phyloP scores from a whole-genome alignment of 768 basidiomycete species.

The Mycena crocata region DNA sequence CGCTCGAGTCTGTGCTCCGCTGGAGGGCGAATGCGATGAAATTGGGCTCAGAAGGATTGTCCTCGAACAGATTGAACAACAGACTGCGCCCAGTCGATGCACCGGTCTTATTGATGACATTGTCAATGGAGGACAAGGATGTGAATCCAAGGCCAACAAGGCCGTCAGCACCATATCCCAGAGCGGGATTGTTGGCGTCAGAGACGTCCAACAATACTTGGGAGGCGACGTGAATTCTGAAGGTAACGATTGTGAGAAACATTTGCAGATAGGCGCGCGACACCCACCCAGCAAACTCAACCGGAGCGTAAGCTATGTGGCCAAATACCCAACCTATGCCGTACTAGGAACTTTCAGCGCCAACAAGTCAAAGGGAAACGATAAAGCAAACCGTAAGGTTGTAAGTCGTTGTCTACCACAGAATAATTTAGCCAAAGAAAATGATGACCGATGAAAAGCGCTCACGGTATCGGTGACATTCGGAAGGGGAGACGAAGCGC shows the following conservation, averaged over 20 bases:
- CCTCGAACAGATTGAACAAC: slow-evolving; percentile 79
- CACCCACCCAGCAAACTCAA: slow-evolving; percentile 77
- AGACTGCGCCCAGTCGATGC: slow-evolving; percentile 73
- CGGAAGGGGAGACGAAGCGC: slow-evolving; percentile 59
- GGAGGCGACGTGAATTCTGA: slow-evolving; percentile 69
- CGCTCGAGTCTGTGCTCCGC: slow-evolving; percentile 62
- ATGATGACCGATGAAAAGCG: slow-evolving; percentile 21
- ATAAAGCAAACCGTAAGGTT: slow-evolving; percentile 71
- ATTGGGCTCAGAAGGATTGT: slow-evolving; percentile 78
- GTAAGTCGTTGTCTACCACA: slow-evolving; percentile 53
- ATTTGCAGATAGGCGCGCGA: background rate
- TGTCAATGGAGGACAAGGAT: slow-evolving; percentile 79
- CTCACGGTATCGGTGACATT: slow-evolving; percentile 62
- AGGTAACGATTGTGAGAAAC: slow-evolving; percentile 12
- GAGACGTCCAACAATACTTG: slow-evolving; percentile 81
- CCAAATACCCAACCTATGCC: slow-evolving; percentile 86
- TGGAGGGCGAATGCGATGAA: slow-evolving; percentile 84
- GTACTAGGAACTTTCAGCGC: slow-evolving; percentile 61
- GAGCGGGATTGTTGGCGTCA: slow-evolving; percentile 75
- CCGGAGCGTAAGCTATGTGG: slow-evolving; percentile 67
- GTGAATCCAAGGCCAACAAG: slow-evolving; percentile 85
- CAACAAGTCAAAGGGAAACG: background rate
- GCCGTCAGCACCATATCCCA: slow-evolving; percentile 77
- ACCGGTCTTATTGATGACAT: slow-evolving; percentile 65
- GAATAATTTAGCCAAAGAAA: background rate